A percentile compares a stretch with the other conserved stretches of the same genome.
These are phyloP conservation scores for Psilocybe subaeruginosa DNA, from an alignment of 768 basidiomycete genomes.

Conservation along the genomic window DNA sequence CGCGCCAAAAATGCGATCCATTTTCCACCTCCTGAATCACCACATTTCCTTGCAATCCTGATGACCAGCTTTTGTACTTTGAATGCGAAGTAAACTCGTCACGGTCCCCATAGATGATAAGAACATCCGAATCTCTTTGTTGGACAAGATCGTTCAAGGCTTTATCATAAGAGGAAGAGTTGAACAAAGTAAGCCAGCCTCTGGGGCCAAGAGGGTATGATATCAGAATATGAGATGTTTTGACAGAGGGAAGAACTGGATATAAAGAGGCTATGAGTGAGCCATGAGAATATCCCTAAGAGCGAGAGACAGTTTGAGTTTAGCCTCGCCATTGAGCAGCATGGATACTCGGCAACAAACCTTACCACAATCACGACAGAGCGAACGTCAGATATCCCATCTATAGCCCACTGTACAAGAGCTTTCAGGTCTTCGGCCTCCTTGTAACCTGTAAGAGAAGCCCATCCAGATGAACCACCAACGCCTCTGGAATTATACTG, in stretches of 20 bases:
- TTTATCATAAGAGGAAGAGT: slow-evolving; percentile 52
- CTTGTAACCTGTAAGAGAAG: slow-evolving; percentile 70
- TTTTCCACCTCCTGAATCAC: slow-evolving; percentile 43
- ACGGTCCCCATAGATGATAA: slow-evolving; percentile 66
- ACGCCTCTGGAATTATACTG: slow-evolving; percentile 82
- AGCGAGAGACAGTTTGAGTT: background rate
- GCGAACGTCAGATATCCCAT: slow-evolving; percentile 41
- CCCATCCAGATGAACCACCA: slow-evolving; percentile 71
- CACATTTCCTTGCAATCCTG: slow-evolving; percentile 36
- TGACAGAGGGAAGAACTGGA: slow-evolving; percentile 52
- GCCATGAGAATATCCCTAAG: slow-evolving; percentile 71
- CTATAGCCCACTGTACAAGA: slow-evolving; percentile 57
- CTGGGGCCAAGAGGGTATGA: slow-evolving; percentile 79
- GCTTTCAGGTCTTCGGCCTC: slow-evolving; percentile 75
- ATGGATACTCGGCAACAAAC: background rate
- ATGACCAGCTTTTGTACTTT: slow-evolving; percentile 60
- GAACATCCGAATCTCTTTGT: slow-evolving; percentile 49
- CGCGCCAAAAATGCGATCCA: slow-evolving; percentile 74
- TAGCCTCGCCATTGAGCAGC: slow-evolving; percentile 6
- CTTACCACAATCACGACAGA: slow-evolving; percentile 63
- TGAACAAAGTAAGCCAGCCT: slow-evolving; percentile 71
- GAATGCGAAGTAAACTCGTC: slow-evolving; percentile 71
- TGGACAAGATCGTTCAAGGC: slow-evolving; percentile 53
- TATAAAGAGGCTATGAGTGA: slow-evolving; percentile 72
- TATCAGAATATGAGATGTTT: slow-evolving; percentile 67